Conservation (phyloP, 257 asterid genomes). For the Mitragyna speciosa region DNA sequence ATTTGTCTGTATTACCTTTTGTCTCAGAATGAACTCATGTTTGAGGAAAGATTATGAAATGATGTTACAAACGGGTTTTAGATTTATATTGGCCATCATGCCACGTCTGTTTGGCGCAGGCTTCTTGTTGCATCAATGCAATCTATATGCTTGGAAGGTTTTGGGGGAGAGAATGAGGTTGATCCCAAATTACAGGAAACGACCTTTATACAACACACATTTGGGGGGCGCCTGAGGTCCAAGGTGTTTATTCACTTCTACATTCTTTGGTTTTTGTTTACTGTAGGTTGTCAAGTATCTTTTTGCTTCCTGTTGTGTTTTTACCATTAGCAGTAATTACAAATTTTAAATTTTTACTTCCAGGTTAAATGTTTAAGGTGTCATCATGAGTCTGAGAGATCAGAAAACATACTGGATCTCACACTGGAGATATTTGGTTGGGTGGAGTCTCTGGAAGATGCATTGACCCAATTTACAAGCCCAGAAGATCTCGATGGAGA, state of each 20-base stretch:
- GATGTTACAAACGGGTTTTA: not conserved
- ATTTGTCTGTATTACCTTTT: not conserved
- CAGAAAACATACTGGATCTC: slow-evolving; percentile 81
- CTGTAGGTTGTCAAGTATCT: not conserved
- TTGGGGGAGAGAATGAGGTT: slow-evolving; percentile 72
- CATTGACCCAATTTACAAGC: slow-evolving; percentile 76
- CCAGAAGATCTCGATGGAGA: slow-evolving; percentile 90
- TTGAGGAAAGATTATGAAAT: not conserved
- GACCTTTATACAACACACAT: slow-evolving; percentile 71
- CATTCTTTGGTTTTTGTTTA: not conserved
- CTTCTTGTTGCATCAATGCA: slow-evolving; percentile 92
- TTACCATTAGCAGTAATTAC: slow-evolving; percentile 1
- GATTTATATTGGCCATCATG: not conserved
- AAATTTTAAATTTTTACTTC: slow-evolving; percentile 8
- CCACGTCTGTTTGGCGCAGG: slow-evolving; percentile 33
- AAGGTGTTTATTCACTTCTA: slow-evolving; percentile 47
- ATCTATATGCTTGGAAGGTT: slow-evolving; percentile 73
- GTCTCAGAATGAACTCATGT: not conserved
- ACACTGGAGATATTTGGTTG: slow-evolving; percentile 79
- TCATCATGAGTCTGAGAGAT: slow-evolving; percentile 67
- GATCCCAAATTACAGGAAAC: slow-evolving; percentile 81
- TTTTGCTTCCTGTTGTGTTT: slow-evolving; percentile 3
- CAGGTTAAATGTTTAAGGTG: slow-evolving; percentile 85
- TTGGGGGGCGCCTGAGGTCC: slow-evolving; percentile 82
- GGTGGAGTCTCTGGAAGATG: slow-evolving; percentile 82